Conservation (phyloP, 2,329 filamentous ascomycete genomes). For the Pseudocercospora macadamiae region DNA sequence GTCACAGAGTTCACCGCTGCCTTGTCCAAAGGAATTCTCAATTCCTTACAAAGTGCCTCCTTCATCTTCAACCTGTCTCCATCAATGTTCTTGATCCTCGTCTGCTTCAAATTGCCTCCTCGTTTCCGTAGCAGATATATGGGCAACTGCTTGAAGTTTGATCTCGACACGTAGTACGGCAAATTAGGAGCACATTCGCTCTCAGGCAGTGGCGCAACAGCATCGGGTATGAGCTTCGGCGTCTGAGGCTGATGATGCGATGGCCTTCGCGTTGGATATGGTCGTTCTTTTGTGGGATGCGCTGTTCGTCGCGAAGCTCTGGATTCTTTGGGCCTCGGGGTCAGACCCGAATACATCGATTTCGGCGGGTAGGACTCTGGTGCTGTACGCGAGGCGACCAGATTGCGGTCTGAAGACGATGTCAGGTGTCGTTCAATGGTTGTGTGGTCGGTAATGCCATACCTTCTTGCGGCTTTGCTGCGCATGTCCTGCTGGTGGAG, state of each 20-base stretch:
- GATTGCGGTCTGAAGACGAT: constrained; percentile 34
- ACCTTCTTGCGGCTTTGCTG: constrained; percentile 19
- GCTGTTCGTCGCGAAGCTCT: constrained; percentile 39
- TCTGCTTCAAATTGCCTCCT: constrained; percentile 75
- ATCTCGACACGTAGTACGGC: constrained; percentile 74
- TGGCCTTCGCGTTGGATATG: constrained; percentile 37
- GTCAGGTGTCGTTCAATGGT: neutral
- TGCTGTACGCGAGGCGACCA: constrained; percentile 38
- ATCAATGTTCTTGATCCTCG: constrained; percentile 76
- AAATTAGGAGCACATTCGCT: constrained; percentile 49
- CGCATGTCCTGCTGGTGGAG: constrained; percentile 38
- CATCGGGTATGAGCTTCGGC: constrained; percentile 31
- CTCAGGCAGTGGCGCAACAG: constrained; percentile 31
- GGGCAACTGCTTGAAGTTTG: constrained; percentile 69
- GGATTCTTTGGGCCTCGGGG: constrained; percentile 42
- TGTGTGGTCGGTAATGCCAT: neutral
- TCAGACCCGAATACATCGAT: constrained; percentile 36
- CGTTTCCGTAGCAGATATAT: constrained; percentile 75
- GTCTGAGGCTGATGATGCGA: constrained; percentile 28
- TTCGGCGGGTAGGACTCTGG: constrained; percentile 37
- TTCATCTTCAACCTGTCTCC: constrained; percentile 69
- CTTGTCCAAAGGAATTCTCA: constrained; percentile 53
- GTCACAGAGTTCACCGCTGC: constrained; percentile 65
- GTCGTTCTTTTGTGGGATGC: constrained; percentile 38
- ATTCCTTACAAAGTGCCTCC: constrained; percentile 61